Conservation (phyloP, 1,284 basidiomycete genomes). For the Waitea zeae region DNA sequence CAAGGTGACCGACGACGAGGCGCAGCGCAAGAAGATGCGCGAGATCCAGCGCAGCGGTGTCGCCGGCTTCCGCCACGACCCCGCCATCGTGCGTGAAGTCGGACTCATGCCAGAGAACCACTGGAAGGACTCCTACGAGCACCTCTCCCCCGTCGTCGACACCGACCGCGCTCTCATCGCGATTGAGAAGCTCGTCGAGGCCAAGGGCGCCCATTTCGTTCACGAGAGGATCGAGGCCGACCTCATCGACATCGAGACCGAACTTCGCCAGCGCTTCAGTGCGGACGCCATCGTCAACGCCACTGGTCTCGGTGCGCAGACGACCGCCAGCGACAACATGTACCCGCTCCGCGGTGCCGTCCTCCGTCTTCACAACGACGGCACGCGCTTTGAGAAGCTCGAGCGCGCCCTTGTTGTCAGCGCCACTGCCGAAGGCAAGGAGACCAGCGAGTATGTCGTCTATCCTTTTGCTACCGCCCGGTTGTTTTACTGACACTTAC, state of each 20-base stretch:
- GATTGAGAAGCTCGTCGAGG: slow-evolving; percentile 15
- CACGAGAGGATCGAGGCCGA: slow-evolving; percentile 14
- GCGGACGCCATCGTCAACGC: slow-evolving; percentile 18
- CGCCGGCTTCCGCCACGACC: no score
- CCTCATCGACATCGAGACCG: slow-evolving; percentile 13
- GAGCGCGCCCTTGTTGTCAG: slow-evolving; percentile 13
- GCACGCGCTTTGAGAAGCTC: slow-evolving; percentile 17
- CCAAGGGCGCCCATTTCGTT: slow-evolving; percentile 15
- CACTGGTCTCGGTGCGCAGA: slow-evolving; percentile 16
- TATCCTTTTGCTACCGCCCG: no score
- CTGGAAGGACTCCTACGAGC: slow-evolving; percentile 18
- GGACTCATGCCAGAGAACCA: no score
- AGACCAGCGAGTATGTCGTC: slow-evolving; percentile 10
- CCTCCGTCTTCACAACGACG: slow-evolving; percentile 20
- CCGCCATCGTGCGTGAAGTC: no score
- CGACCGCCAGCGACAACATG: slow-evolving; percentile 15
- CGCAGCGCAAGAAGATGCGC: slow-evolving; percentile 17
- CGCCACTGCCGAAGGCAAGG: slow-evolving; percentile 11
- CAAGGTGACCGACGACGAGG: slow-evolving; percentile 12
- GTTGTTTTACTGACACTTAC: no score
- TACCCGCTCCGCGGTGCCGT: slow-evolving; percentile 21
- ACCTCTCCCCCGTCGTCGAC: slow-evolving; percentile 16
- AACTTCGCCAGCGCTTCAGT: slow-evolving; percentile 13
- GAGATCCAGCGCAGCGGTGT: slow-evolving; percentile 13
- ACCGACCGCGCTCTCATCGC: no score